Percentiles rank a stretch among this genome's conserved stretches.
Conservation (phyloP, 2,329 filamentous ascomycete species). For the Capronia americana region DNA sequence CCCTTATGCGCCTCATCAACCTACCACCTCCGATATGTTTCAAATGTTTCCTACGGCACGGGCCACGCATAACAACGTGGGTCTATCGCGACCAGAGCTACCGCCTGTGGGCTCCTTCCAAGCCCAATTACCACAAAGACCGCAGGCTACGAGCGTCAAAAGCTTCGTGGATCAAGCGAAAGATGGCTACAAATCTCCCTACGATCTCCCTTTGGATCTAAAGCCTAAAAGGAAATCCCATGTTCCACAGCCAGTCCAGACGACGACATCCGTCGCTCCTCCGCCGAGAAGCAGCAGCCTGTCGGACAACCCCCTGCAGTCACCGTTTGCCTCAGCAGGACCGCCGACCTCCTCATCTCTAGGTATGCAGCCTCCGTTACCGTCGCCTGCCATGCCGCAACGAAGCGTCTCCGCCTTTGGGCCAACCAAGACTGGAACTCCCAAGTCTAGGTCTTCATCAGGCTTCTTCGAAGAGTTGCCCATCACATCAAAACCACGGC, state of each 20-base stretch:
- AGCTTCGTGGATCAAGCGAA: conserved; percentile 92
- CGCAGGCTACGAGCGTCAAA: conserved; percentile 54
- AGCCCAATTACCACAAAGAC: conserved; percentile 43
- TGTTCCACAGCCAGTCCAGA: conserved; percentile 61
- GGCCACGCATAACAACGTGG: conserved; percentile 34
- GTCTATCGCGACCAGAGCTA: conserved; percentile 30
- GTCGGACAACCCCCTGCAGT: conserved; percentile 42
- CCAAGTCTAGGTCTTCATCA: conserved; percentile 39
- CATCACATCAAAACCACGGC: conserved; percentile 65
- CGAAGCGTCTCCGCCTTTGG: conserved; percentile 30
- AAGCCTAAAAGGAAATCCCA: conserved; percentile 67
- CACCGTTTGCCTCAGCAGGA: conserved; percentile 46
- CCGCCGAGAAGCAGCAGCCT: conserved; percentile 70
- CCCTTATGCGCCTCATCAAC: conserved; percentile 59
- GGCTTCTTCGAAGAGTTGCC: conserved; percentile 83
- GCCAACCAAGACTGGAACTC: conserved; percentile 19
- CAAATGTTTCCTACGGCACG: conserved; percentile 41
- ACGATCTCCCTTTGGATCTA: conserved; percentile 91
- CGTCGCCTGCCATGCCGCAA: conserved; percentile 31
- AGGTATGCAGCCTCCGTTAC: conserved; percentile 24
- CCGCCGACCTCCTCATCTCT: conserved; percentile 14
- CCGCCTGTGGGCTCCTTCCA: conserved; percentile 35
- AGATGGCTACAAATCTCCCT: conserved; percentile 90
- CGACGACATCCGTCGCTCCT: conserved; percentile 48
- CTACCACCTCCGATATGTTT: conserved; percentile 57